Base-by-base conservation (phyloP, 1,284 basidiomycete species). In the Lignosus rhinocerotis region DNA sequence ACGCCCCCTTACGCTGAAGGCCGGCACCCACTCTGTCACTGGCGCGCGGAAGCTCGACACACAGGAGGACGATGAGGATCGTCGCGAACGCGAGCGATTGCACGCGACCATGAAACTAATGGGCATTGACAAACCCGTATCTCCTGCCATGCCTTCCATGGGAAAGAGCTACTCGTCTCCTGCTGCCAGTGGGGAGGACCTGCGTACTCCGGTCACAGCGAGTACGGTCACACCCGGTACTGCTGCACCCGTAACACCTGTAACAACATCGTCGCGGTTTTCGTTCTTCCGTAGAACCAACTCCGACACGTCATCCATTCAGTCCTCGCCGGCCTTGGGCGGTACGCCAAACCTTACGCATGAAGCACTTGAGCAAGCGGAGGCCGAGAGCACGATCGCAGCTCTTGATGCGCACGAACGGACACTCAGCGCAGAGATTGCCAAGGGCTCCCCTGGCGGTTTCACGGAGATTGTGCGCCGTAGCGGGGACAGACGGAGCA, bases 61-160 rank as follows among this genome's bases (percentile, higher is more conserved):
- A 2, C 78, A 83, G 42, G 94, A 96, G 73, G 94, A 94, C 67
- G 94, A 96, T 51, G 92, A 96, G 58, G 94, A 96, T 67, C 80
- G 84, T 48, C 81, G 81, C 59, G 94, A 95, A 72, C 80, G 94
- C 57, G 92, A 94, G 72, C 84, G 92, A 14, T 77, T 95, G 58
- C 81, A 91, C 67, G 93, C 93, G 11, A 91, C 91, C 11, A 90
- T 96, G 88, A 94, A 94, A 73, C 78, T 96, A 33, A 93, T 95
- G 92, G 94, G 94, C 9, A 91, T 95, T 57, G 86, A 93, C 52
- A 77, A 76, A 68, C 85, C 87, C 45, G 70, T 76, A 34, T 72
- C 76, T 1, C 67, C 73, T 9, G 70, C 67, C 32, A 61, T 75
- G 49, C 70, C 76, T 21, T 71, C 73, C 25, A 67, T 79, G 56